phyloP scores from a whole-genome alignment of 306 rosid species.

The Fragaria vesca region DNA sequence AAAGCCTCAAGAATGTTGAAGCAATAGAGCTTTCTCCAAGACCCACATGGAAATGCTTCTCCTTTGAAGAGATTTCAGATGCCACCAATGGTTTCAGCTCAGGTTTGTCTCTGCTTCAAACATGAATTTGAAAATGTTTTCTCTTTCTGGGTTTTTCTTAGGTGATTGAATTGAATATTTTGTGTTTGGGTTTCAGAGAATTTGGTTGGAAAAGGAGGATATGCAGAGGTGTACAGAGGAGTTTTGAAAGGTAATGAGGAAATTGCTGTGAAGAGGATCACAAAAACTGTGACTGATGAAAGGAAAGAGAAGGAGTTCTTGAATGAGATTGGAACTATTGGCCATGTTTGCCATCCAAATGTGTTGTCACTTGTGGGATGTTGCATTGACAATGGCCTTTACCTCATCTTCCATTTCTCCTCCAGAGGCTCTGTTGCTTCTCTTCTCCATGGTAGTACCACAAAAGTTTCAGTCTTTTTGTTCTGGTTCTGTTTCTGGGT shows the following conservation, averaged over 20 bases:
- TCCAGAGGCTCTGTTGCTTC: slow-evolving; percentile 83
- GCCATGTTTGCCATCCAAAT: slow-evolving; percentile 76
- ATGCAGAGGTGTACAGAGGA: slow-evolving; percentile 89
- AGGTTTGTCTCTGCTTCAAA: slow-evolving; percentile 41
- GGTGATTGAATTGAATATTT: slow-evolving; percentile 9
- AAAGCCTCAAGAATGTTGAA: slow-evolving; percentile 22
- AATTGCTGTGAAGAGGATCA: slow-evolving; percentile 85
- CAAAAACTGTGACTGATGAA: slow-evolving; percentile 66
- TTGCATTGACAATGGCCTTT: slow-evolving; percentile 84
- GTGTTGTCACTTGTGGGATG: slow-evolving; percentile 78
- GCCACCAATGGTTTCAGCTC: slow-evolving; percentile 85
- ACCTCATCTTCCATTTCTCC: slow-evolving; percentile 73
- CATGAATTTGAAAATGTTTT: background rate
- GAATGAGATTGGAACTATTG: slow-evolving; percentile 91
- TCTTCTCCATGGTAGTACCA: slow-evolving; percentile 70
- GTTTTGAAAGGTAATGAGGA: slow-evolving; percentile 53
- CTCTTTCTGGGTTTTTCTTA: background rate
- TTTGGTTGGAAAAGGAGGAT: slow-evolving; percentile 88
- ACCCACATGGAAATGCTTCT: slow-evolving; percentile 95
- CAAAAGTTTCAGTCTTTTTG: background rate
- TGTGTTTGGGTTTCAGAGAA: slow-evolving; percentile 49
- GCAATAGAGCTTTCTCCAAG: slow-evolving; percentile 33
- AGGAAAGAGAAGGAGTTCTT: slow-evolving; percentile 87
- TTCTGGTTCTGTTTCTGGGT: slow-evolving; percentile 23
- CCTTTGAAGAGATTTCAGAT: slow-evolving; percentile 56